These are phyloP conservation scores for Neurospora africana DNA, from an alignment of 495 filamentous ascomycete species.

Conservation along the genomic window DNA sequence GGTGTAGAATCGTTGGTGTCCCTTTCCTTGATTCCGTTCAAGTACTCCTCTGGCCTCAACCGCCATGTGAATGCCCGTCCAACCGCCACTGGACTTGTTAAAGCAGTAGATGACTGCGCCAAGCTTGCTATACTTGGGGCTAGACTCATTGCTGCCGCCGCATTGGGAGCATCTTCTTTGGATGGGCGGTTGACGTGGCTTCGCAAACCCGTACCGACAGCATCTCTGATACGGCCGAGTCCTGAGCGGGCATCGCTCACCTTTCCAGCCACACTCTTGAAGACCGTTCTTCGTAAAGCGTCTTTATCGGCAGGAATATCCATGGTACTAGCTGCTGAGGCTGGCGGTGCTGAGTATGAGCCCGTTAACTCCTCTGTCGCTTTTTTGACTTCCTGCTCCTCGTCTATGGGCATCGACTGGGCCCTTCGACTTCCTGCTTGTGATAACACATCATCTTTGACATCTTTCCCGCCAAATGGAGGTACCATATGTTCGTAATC, in stretches of 20 bases:
- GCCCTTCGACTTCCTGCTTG: conserved; percentile 41
- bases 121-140: conserved; percentile 27
- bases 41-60: conserved; percentile 44
- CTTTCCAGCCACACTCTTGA: conserved; percentile 69
- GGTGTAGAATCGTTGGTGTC: conserved; percentile 18
- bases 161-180: conserved; percentile 31
- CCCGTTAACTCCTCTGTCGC: conserved; percentile 31
- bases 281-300: conserved; percentile 54
- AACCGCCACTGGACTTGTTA: conserved; percentile 24
- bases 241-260: conserved; percentile 78
- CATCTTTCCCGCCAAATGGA: conserved; percentile 53
- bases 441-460: conserved; percentile 15
- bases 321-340: conserved; percentile 29
- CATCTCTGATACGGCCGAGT: conserved; percentile 74
- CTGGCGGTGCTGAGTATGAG: conserved; percentile 20
- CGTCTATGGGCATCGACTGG: conserved; percentile 37
- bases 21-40: conserved; percentile 25
- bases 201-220: conserved; percentile 50
- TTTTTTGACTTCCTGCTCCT: conserved; percentile 28
- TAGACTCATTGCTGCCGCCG: conserved; percentile 7
- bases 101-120: conserved; percentile 25
- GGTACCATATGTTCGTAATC: conserved; percentile 40
- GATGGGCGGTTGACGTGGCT: conserved; percentile 39
- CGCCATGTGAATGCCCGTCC: conserved; percentile 45
- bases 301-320: conserved; percentile 47